phyloP scores from a whole-genome alignment of 306 rosid species.

The Astragalus glycyphyllos region DNA sequence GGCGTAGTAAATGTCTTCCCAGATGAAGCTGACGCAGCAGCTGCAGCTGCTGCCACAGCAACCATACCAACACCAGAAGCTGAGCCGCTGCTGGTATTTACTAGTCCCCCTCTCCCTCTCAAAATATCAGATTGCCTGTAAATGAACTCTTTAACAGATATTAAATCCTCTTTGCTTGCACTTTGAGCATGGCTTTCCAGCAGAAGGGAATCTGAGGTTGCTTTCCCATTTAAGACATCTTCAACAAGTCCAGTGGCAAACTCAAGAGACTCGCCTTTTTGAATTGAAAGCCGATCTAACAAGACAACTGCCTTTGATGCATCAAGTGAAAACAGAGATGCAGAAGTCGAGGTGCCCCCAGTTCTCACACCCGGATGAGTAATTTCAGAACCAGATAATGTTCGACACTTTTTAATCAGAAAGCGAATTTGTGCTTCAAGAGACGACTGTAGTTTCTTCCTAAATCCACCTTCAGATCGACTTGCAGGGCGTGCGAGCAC shows the following conservation, averaged over 20 bases:
- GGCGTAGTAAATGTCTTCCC: constrained; percentile 71
- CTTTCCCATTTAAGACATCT: constrained; percentile 81
- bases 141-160: constrained; percentile 83
- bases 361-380: constrained; percentile 70
- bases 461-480: constrained; percentile 77
- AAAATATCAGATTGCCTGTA: constrained; percentile 82
- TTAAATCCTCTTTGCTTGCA: constrained; percentile 73
- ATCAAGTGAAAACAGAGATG: constrained; percentile 84
- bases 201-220: constrained; percentile 85
- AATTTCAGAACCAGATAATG: constrained; percentile 69
- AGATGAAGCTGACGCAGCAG: constrained; percentile 85
- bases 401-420: constrained; percentile 79
- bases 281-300: constrained; percentile 66
- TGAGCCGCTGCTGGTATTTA: constrained; percentile 73
- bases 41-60: constrained; percentile 90
- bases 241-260: constrained; percentile 76
- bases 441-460: constrained; percentile 85
- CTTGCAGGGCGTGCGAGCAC: constrained; percentile 88
- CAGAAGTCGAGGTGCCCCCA: constrained; percentile 59
- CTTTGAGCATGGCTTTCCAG: constrained; percentile 79
- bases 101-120: constrained; percentile 77
- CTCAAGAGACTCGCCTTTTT: constrained; percentile 75
- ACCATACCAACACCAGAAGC: constrained; percentile 89
- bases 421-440: constrained; percentile 90
- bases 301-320: constrained; percentile 83